A percentile compares a stretch with the other conserved stretches of the same genome.
Conservation (phyloP, 2,329 filamentous ascomycete genomes). For the Colletotrichum horii region DNA sequence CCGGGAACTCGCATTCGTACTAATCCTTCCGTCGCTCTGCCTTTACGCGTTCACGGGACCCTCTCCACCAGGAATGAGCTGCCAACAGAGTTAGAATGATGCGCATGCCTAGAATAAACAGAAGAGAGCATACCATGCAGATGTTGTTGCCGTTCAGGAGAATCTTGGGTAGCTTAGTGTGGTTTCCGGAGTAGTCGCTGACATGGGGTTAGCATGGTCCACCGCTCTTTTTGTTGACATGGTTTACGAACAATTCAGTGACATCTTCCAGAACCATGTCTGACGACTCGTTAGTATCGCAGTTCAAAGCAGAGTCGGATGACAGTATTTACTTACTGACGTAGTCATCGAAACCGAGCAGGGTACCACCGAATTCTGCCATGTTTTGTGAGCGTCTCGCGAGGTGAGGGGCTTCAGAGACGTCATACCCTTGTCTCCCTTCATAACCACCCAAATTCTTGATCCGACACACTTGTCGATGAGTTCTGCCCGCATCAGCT, state of each 20-base stretch:
- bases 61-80: conserved; percentile 82
- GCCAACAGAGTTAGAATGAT: conserved; percentile 8
- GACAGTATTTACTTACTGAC: conserved; percentile 77
- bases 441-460: conserved; percentile 99
- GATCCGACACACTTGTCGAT: conserved; percentile 99
- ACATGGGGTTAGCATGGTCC: conserved; percentile 26
- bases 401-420: not conserved
- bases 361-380: conserved; percentile 90
- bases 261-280: conserved; percentile 99
- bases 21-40: not conserved
- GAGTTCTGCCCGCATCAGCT: conserved; percentile 68
- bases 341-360: conserved; percentile 98
- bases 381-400: not conserved
- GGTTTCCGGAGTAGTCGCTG: conserved; percentile 89
- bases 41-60: conserved; percentile 54
- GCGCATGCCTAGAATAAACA: not conserved
- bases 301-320: not conserved
- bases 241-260: conserved; percentile 80
- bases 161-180: conserved; percentile 92
- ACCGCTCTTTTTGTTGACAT: not conserved
- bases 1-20: not conserved
- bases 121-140: conserved; percentile 79
- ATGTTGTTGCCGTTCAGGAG: conserved; percentile 98
- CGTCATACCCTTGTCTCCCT: conserved; percentile 88
- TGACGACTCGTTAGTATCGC: conserved; percentile 43